Base-by-base conservation (phyloP, 1,139 yeast species). In the Taphrina flavorubra region DNA sequence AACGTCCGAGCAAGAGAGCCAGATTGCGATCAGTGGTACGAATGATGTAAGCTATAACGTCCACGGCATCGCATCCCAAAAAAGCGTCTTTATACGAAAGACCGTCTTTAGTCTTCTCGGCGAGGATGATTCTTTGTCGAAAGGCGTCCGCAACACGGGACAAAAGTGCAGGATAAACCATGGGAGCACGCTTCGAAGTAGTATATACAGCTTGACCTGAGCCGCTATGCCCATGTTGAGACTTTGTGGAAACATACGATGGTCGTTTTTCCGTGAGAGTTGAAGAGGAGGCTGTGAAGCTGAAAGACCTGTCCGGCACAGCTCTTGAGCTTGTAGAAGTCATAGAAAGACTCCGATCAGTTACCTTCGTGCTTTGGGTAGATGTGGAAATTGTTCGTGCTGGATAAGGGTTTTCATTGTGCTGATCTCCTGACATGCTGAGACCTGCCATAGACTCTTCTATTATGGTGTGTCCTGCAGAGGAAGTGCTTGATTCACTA, bases 41-140 rank as follows among this genome's bases (percentile, higher is more conserved):
- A 69, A 94, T 88, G 70, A 94, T 88, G 68, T 89, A 84, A 71
- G 96, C 88, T 70, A 94, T 87, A 36, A 89, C 84, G 78, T 92
- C 97, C 59, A 94, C 97, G 0, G 98, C 97, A 80, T 90, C 95
- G 47, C 90, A 84, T 25, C 99, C 99, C 0, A 97, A 89, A 76
- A 95, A 95, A 0, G 98, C 89, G 76, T 92, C 96, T 76, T 95
- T 90, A 79, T 92, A 92, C 72, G 94, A 90, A 74, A 94, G 84
- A n/a, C 97, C 98, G 79, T 92, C 95, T 76, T 94, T 94, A 75
- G 89, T 88, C 73, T 90, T 87, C 71, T 92, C 92, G 1, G 94
- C 89, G 39, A 90, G 78, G 37, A 85, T 84, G 55, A 92, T 84
- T 39, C 87, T 81, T 72, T 89, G 91, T 72, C 87, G 85, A 77